Conservation (phyloP, 1,139 yeast genomes). For the Candida buenavistaensis region DNA sequence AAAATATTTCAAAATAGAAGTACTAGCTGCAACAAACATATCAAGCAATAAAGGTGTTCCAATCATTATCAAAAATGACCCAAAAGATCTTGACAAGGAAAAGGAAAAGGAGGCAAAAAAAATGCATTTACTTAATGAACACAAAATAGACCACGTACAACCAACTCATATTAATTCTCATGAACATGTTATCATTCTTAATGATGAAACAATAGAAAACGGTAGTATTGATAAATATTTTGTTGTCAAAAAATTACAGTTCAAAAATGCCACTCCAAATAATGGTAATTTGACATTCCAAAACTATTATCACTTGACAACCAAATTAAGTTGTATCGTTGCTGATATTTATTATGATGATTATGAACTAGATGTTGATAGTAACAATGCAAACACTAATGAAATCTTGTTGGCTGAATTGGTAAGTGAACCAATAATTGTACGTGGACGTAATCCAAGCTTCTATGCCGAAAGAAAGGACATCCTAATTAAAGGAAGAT, state of each 20-base stretch:
- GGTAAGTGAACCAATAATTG: constrained; percentile 55
- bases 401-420: constrained; percentile 37
- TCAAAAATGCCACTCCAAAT: constrained; percentile 64
- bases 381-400: constrained; percentile 21
- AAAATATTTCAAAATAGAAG: constrained; percentile 42
- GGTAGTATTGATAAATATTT: constrained; percentile 34
- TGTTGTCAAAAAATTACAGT: constrained; percentile 49
- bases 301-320: constrained; percentile 53
- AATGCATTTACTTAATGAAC: constrained; percentile 15
- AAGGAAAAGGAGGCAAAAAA: constrained; percentile 21
- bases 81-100: constrained; percentile 24
- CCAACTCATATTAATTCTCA: constrained; percentile 22
- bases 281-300: constrained; percentile 59
- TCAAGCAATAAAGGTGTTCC: constrained; percentile 31
- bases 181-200: constrained; percentile 34
- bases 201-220: constrained; percentile 23
- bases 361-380: constrained; percentile 32
- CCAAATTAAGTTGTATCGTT: constrained; percentile 46
- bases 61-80: constrained; percentile 23
- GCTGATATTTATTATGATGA: constrained; percentile 46
- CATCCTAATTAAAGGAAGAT: constrained; percentile 36
- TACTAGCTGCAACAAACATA: constrained; percentile 37
- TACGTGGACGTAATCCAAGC: constrained; percentile 65
- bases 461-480: constrained; percentile 61
- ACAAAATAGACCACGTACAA: constrained; percentile 21